Evolutionary conservation across 75 land plant species (phyloP).

Genomic region (Selaginella moellendorffii): DNA sequence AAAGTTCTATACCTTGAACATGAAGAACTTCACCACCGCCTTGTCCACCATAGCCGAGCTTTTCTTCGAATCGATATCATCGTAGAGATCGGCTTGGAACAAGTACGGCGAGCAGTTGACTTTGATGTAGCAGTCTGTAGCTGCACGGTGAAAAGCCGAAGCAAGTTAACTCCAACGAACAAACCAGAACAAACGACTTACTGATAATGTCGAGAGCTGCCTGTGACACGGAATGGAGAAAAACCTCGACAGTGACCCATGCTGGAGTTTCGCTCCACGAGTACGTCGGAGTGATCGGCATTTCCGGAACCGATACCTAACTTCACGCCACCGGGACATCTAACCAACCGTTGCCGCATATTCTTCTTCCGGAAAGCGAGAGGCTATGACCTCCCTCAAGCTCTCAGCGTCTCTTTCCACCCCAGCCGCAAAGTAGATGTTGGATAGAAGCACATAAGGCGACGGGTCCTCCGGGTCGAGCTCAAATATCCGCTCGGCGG

Average conservation of each 20-base stretch:
- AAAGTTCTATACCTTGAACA: conserved; percentile 18
- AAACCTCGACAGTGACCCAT: conserved; percentile 21
- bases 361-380: background rate
- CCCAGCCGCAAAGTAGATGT: background rate
- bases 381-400: no score
- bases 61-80: conserved; percentile 17
- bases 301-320: background rate
- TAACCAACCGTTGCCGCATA: background rate
- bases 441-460: background rate
- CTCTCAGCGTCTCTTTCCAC: background rate
- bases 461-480: background rate
- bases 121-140: conserved; percentile 29
- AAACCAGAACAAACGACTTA: background rate
- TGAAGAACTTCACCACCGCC: conserved; percentile 22
- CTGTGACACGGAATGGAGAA: conserved; percentile 14
- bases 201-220: conserved; percentile 21
- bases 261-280: conserved; percentile 20
- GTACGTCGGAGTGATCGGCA: conserved; percentile 26
- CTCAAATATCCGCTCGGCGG: background rate
- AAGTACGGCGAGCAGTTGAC: conserved; percentile 29
- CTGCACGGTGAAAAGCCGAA: conserved; percentile 16
- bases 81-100: conserved; percentile 29
- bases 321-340: no score
- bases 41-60: conserved; percentile 26
- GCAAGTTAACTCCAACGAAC: background rate